Percentiles rank a stretch among this genome's conserved stretches.
These are phyloP conservation scores for Geranium rotundifolium DNA, from an alignment of 345 rosid genomes.

Conservation along the genomic window DNA sequence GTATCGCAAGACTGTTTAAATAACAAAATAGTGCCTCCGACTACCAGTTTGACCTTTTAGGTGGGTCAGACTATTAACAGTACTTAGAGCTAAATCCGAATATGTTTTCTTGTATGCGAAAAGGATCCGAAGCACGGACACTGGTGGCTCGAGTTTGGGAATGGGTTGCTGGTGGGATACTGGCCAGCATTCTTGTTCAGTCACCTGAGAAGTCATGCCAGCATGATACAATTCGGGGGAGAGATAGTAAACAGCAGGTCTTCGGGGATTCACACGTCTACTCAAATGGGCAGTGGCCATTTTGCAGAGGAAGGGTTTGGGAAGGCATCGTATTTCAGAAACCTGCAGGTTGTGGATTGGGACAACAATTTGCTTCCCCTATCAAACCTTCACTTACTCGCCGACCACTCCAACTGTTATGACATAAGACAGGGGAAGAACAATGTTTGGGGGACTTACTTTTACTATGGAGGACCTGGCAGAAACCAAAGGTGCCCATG, in stretches of 20 bases:
- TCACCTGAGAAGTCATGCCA: conserved; percentile 80
- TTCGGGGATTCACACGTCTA: conserved; percentile 70
- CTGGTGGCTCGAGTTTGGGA: conserved; percentile 94
- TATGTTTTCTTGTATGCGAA: neutral
- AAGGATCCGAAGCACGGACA: conserved; percentile 98
- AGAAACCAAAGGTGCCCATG: conserved; percentile 74
- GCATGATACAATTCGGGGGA: conserved; percentile 96
- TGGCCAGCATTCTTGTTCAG: conserved; percentile 91
- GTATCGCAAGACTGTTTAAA: too few species aligned
- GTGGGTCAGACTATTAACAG: too few species aligned
- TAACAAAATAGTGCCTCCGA: too few species aligned
- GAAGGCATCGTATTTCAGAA: conserved; percentile 85
- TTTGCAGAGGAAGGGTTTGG: conserved; percentile 82
- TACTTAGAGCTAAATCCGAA: too few species aligned
- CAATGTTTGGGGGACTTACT: conserved; percentile 83
- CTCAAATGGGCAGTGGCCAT: conserved; percentile 98
- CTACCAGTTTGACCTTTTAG: too few species aligned
- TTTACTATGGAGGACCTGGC: conserved; percentile 97
- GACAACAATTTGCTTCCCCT: conserved; percentile 77
- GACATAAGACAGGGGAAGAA: conserved; percentile 80
- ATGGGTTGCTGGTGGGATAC: conserved; percentile 78
- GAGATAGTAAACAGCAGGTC: conserved; percentile 76
- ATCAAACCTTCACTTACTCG: conserved; percentile 53
- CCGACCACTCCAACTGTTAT: conserved; percentile 85
- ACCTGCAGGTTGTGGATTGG: conserved; percentile 89